These are phyloP conservation scores for Pseudogymnoascus sp. DNA, from an alignment of 2,329 filamentous ascomycete genomes.

Conservation along the genomic window DNA sequence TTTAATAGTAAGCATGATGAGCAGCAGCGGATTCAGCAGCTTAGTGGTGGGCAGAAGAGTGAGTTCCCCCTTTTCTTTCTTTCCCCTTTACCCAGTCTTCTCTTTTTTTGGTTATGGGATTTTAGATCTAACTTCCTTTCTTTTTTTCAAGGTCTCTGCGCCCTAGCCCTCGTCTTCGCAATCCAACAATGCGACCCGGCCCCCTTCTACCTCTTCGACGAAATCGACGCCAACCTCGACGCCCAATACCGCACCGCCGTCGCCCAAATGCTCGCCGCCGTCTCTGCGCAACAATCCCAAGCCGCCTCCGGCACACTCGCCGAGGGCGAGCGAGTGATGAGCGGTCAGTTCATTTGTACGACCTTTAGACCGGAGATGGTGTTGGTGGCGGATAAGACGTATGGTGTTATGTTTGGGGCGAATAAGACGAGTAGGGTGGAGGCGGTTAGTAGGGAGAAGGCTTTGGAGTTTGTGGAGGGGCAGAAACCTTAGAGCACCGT, in stretches of 20 bases:
- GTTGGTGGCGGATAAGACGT: conserved; percentile 92
- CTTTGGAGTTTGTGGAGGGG: conserved; percentile 89
- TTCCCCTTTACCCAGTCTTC: neutral
- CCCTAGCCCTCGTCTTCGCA: conserved; percentile 96
- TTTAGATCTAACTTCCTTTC: conserved; percentile 17
- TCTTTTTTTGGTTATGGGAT: no score
- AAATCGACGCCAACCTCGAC: conserved; percentile 97
- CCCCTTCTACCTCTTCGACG: conserved; percentile 98
- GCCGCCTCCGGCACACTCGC: conserved; percentile 37
- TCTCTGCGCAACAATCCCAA: conserved; percentile 58
- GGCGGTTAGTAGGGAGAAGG: conserved; percentile 80
- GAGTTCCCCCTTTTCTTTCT: conserved; percentile 33
- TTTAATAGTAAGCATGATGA: conserved; percentile 99
- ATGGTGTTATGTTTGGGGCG: conserved; percentile 82
- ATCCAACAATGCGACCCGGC: conserved; percentile 96
- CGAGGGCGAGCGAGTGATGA: conserved; percentile 35
- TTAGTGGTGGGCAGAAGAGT: conserved; percentile 97
- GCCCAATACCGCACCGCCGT: conserved; percentile 97
- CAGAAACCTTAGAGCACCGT: conserved; percentile 38
- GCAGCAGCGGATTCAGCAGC: conserved; percentile 94
- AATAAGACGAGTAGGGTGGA: conserved; percentile 94
- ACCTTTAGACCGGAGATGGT: conserved; percentile 98
- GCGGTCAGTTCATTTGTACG: conserved; percentile 91
- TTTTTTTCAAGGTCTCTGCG: conserved; percentile 65
- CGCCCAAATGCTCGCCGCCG: conserved; percentile 76